Evolutionary conservation across 2,329 filamentous ascomycete genomes (phyloP).

Genomic region (Colletotrichum viniferum): DNA sequence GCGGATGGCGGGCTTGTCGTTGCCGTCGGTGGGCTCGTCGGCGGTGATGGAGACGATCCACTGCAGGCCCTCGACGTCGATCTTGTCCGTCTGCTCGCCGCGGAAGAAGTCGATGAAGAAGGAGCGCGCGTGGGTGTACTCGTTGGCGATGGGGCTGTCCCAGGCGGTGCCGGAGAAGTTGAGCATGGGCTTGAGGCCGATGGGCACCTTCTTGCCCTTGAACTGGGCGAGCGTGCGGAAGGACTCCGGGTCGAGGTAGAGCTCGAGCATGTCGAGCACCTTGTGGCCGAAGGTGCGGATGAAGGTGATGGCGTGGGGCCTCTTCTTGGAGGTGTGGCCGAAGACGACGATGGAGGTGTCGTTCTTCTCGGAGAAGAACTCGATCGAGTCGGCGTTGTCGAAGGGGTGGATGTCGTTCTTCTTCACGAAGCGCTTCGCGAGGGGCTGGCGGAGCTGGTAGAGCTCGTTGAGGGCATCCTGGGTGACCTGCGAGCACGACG

Average conservation of each 20-base stretch:
- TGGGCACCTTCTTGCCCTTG: constrained; percentile 74
- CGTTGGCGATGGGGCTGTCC: constrained; percentile 78
- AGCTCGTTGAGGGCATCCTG: constrained; percentile 87
- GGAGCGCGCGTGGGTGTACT: constrained; percentile 86
- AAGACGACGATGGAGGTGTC: constrained; percentile 87
- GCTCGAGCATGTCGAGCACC: constrained; percentile 92
- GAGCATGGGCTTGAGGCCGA: constrained; percentile 88
- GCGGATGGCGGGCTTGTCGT: constrained; percentile 60
- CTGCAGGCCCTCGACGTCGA: constrained; percentile 94
- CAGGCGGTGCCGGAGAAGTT: constrained; percentile 90
- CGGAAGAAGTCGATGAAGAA: constrained; percentile 91
- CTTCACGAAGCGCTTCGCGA: constrained; percentile 92
- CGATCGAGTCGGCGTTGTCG: constrained; percentile 83
- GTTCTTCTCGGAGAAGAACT: constrained; percentile 98
- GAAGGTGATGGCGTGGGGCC: constrained; percentile 88
- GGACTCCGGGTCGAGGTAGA: constrained; percentile 77
- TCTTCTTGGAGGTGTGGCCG: constrained; percentile 87
- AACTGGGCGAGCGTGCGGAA: constrained; percentile 76
- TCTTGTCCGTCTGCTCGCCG: constrained; percentile 72
- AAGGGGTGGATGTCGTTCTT: constrained; percentile 97
- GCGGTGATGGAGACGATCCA: constrained; percentile 86
- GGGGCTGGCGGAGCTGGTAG: constrained; percentile 80
- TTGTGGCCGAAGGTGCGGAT: constrained; percentile 84
- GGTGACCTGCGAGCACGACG: constrained; percentile 80
- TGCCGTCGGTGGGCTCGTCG: constrained; percentile 59